Evolutionary conservation across 805 yeast species (phyloP).

Genomic region (Priceomyces melissophilus): DNA sequence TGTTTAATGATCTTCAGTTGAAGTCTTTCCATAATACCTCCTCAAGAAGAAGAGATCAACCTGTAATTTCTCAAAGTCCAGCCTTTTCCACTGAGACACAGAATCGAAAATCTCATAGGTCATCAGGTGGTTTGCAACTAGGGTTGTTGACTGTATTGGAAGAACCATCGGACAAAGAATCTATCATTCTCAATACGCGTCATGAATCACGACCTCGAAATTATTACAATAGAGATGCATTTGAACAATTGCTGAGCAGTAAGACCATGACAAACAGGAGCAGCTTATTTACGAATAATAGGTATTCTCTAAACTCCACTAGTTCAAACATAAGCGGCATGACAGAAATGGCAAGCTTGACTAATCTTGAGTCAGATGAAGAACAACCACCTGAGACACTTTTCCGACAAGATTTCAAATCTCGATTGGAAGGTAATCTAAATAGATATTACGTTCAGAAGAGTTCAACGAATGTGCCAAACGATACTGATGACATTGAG

Average conservation of each 20-base stretch:
- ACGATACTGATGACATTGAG: constrained; percentile 1
- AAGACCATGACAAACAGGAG: constrained; percentile 11
- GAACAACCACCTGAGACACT: constrained; percentile 14
- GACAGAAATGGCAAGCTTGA: constrained; percentile 47
- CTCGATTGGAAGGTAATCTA: constrained; percentile 37
- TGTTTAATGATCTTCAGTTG: constrained; percentile 18
- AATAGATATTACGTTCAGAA: constrained; percentile 28
- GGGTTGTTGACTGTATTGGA: constrained; percentile 39
- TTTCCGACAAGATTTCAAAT: constrained; percentile 30
- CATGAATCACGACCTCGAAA: constrained; percentile 27
- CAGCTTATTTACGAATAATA: constrained; percentile 44
- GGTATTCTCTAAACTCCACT: constrained; percentile 52
- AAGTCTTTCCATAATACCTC: constrained; percentile 34
- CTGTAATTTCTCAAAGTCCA: no score
- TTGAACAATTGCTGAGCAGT: constrained; percentile 20
- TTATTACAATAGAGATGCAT: constrained; percentile 32
- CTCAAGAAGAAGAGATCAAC: constrained; percentile 18
- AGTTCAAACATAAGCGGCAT: constrained; percentile 46
- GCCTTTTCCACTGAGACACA: constrained; percentile 15
- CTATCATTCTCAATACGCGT: constrained; percentile 8
- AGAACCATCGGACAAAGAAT: constrained; percentile 15
- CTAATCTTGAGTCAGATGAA: constrained; percentile 37
- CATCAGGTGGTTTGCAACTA: constrained; percentile 35
- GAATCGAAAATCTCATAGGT: constrained; percentile 12
- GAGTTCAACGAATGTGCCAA: neutral